A percentile compares a stretch with the other conserved stretches of the same genome.
These are phyloP conservation scores for Trypanosoma vivax DNA, from an alignment of 208 protist genomes.

Conservation along the genomic window DNA sequence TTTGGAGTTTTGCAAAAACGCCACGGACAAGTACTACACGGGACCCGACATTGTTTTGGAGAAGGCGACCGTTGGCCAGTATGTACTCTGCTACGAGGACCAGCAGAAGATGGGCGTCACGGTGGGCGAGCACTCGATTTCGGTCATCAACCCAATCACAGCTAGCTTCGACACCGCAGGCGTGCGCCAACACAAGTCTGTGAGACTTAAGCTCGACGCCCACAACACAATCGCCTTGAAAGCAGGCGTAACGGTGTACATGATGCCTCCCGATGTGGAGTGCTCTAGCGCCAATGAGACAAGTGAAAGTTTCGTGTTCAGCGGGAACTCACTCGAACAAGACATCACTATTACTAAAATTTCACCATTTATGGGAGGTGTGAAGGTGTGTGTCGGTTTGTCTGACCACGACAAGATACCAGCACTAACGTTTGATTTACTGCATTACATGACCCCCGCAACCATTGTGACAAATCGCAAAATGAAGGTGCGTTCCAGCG, in stretches of 20 bases:
- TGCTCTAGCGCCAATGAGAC: constrained; percentile 1
- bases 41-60: constrained; percentile 4
- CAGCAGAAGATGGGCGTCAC: constrained; percentile 10
- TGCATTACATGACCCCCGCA: constrained; percentile 51
- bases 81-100: constrained; percentile 46
- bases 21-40: constrained; percentile 23
- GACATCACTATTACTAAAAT: constrained; percentile 9
- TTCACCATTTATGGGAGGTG: neutral
- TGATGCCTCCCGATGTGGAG: neutral
- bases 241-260: constrained; percentile 3
- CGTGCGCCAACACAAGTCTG: constrained; percentile 32
- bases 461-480: constrained; percentile 33
- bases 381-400: constrained; percentile 4
- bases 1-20: constrained; percentile 16
- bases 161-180: constrained; percentile 18
- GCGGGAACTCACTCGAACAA: neutral
- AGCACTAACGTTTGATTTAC: constrained; percentile 14
- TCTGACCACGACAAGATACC: constrained; percentile 10
- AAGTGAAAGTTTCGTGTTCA: constrained; percentile 8
- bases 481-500: constrained; percentile 29
- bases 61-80: constrained; percentile 26
- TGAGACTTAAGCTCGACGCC: constrained; percentile 25
- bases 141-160: constrained; percentile 29
- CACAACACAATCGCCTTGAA: constrained; percentile 9
- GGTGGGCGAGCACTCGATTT: constrained; percentile 26